A percentile compares a stretch with the other conserved stretches of the same genome.
Evolutionary conservation across 1,284 basidiomycete species (phyloP).

Genomic region (Cutaneotrichosporon sp.): DNA sequence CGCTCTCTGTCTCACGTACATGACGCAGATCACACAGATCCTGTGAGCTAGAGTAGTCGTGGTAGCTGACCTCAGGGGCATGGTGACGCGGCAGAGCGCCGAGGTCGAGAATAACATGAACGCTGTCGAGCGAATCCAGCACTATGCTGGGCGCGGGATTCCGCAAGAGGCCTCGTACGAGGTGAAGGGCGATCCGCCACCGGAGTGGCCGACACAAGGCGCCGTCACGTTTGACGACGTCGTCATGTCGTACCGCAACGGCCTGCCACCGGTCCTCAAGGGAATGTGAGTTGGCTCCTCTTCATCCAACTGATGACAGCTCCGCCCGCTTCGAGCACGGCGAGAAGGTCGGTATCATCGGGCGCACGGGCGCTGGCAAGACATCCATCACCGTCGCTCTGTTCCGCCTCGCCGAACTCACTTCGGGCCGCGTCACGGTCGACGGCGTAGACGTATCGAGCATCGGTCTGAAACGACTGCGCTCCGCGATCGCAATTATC

Average conservation of each 20-base stretch:
- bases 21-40: slow-evolving; percentile 58
- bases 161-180: slow-evolving; percentile 68
- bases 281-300: slow-evolving; percentile 46
- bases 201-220: slow-evolving; percentile 49
- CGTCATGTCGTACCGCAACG: slow-evolving; percentile 55
- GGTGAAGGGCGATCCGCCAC: slow-evolving; percentile 59
- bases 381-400: slow-evolving; percentile 58
- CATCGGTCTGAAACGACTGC: slow-evolving; percentile 57
- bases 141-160: slow-evolving; percentile 60
- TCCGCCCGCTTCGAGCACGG: slow-evolving; percentile 43
- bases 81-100: slow-evolving; percentile 60
- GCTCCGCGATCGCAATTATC: slow-evolving; percentile 63
- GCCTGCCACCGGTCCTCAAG: slow-evolving; percentile 56
- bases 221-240: slow-evolving; percentile 46
- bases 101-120: slow-evolving; percentile 68
- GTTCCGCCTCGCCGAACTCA: slow-evolving; percentile 55
- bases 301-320: not conserved
- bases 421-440: slow-evolving; percentile 52
- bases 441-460: slow-evolving; percentile 54
- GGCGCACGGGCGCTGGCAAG: slow-evolving; percentile 61
- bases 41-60: slow-evolving; percentile 36
- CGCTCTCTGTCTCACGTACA: slow-evolving; percentile 68
- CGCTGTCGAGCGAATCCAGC: slow-evolving; percentile 67
- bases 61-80: slow-evolving; percentile 34
- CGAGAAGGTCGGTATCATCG: slow-evolving; percentile 59